Percentiles rank a stretch among this genome's conserved stretches.
These are phyloP conservation scores for Talaromyces sp. DNA, from an alignment of 2,329 filamentous ascomycete genomes.

Conservation along the genomic window DNA sequence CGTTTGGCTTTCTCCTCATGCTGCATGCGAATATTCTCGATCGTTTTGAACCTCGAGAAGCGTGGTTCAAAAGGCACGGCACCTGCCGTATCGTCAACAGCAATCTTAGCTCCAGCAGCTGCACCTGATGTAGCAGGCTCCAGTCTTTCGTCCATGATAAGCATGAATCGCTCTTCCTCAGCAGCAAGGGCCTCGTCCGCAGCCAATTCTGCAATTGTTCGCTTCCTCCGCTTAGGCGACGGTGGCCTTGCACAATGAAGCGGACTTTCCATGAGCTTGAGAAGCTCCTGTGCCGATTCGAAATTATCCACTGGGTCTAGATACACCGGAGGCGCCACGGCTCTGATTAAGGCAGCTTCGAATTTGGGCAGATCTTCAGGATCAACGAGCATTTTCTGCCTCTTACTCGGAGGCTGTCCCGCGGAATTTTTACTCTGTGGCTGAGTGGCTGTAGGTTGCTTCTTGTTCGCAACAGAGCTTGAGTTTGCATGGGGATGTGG, in stretches of 20 bases:
- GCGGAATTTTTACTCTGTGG: slow-evolving; percentile 49
- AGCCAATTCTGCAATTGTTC: slow-evolving; percentile 89
- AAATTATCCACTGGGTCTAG: slow-evolving; percentile 68
- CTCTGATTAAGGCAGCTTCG: slow-evolving; percentile 69
- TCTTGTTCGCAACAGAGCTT: slow-evolving; percentile 30
- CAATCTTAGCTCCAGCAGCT: slow-evolving; percentile 54
- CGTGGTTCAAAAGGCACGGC: slow-evolving; percentile 72
- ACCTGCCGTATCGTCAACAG: slow-evolving; percentile 68
- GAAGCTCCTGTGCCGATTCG: slow-evolving; percentile 64
- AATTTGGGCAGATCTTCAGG: slow-evolving; percentile 66
- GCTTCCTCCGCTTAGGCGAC: slow-evolving; percentile 81
- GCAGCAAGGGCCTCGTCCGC: slow-evolving; percentile 90
- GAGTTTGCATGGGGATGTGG: slow-evolving; percentile 50
- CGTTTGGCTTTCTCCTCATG: slow-evolving; percentile 62
- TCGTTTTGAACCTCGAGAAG: slow-evolving; percentile 86
- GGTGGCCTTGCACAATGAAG: slow-evolving; percentile 72
- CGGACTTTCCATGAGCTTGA: slow-evolving; percentile 69
- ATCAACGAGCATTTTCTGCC: slow-evolving; percentile 73
- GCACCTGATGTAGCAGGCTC: slow-evolving; percentile 55
- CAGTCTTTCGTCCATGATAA: slow-evolving; percentile 80
- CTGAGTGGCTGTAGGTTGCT: slow-evolving; percentile 42
- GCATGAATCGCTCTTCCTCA: slow-evolving; percentile 85
- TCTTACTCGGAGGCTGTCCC: slow-evolving; percentile 56
- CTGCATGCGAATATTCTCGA: slow-evolving; percentile 75
- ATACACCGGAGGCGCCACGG: slow-evolving; percentile 68